Conservation (phyloP, 805 yeast species). For the Candida silvatica region DNA sequence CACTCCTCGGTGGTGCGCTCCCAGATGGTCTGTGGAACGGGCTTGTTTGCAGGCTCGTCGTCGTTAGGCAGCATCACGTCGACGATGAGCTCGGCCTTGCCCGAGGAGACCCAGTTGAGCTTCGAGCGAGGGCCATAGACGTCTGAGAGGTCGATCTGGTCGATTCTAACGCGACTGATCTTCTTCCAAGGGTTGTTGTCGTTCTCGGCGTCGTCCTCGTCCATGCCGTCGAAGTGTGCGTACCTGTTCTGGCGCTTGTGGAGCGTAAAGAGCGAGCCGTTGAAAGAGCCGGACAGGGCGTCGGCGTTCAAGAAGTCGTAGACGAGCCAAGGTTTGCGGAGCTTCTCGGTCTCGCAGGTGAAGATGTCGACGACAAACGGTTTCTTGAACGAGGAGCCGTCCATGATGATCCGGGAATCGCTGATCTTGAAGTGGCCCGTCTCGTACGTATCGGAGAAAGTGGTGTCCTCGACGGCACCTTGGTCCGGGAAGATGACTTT, state of each 20-base stretch:
- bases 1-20: background rate
- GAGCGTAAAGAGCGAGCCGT: conserved; percentile 66
- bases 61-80: conserved; percentile 64
- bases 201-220: conserved; percentile 8
- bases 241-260: conserved; percentile 62
- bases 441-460: conserved; percentile 27
- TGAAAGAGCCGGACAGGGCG: conserved; percentile 65
- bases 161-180: conserved; percentile 36
- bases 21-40: background rate
- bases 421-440: conserved; percentile 35
- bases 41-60: conserved; percentile 15
- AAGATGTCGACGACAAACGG: conserved; percentile 49
- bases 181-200: conserved; percentile 35
- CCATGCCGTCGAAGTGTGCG: conserved; percentile 32
- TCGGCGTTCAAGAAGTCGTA: conserved; percentile 64
- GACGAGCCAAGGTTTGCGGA: conserved; percentile 49
- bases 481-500: conserved; percentile 12
- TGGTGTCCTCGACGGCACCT: conserved; percentile 11
- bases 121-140: conserved; percentile 26
- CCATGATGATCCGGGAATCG: conserved; percentile 36
- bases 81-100: conserved; percentile 60
- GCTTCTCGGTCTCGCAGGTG: conserved; percentile 54
- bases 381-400: conserved; percentile 16
- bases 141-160: conserved; percentile 27
- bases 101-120: conserved; percentile 66